A percentile compares a stretch with the other conserved stretches of the same genome.
Conservation (phyloP, 257 asterid species). For the Eucommia ulmoides region DNA sequence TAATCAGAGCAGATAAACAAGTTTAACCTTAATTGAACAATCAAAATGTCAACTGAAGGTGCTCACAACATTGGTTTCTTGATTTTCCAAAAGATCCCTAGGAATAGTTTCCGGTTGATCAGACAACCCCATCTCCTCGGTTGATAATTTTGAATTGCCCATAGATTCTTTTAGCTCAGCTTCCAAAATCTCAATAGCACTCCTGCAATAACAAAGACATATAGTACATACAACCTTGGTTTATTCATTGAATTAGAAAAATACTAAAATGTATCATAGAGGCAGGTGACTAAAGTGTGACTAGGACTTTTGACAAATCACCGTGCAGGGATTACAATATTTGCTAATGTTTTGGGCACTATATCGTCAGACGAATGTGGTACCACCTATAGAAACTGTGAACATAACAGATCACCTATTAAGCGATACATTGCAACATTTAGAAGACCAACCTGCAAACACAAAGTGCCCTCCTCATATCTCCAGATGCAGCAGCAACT, state of each 20-base stretch:
- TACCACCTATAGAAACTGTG: too few species aligned
- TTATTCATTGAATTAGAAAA: too few species aligned
- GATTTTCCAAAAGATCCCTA: constrained; percentile 18
- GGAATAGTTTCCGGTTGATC: constrained; percentile 31
- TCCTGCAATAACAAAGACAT: constrained; percentile 31
- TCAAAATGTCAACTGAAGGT: not conserved
- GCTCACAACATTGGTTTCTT: constrained; percentile 38
- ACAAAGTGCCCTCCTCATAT: constrained; percentile 88
- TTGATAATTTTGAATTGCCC: constrained; percentile 18
- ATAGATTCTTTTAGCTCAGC: constrained; percentile 43
- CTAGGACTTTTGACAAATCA: too few species aligned
- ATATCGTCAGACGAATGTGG: too few species aligned
- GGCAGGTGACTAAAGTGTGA: too few species aligned
- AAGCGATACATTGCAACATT: too few species aligned
- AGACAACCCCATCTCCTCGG: constrained; percentile 14
- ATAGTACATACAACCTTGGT: not conserved
- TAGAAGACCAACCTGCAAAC: constrained; percentile 99
- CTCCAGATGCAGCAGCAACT: constrained; percentile 96
- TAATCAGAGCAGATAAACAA: too few species aligned
- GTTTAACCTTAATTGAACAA: too few species aligned
- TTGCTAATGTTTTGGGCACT: too few species aligned
- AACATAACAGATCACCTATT: too few species aligned
- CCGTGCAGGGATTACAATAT: too few species aligned
- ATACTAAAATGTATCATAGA: too few species aligned
- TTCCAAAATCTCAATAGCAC: constrained; percentile 79